Base-by-base conservation (phyloP, 257 asterid genomes). In the Capsicum rhomboideum region DNA sequence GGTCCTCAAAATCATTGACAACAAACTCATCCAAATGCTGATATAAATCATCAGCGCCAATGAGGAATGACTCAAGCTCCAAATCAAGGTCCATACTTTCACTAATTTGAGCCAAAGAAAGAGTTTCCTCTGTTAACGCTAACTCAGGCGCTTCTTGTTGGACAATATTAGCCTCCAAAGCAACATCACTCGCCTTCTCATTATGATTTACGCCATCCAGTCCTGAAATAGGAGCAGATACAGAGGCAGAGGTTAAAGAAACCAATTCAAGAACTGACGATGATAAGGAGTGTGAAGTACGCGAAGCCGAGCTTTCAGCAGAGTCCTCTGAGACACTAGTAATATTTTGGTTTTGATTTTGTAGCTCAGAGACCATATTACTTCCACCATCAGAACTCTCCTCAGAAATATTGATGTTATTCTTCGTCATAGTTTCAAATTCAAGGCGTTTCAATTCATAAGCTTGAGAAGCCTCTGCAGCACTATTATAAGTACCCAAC, bases 401-500 rank as follows among this genome's bases (percentile, higher is more conserved):
- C 44, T 83, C 87, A 4, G 85, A 31, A 14, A 86, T 37, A 68
- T 80, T 84, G 10, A 31, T 40, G 20, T 54, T 40, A 40, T 7
- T 79, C 55, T 72, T 72, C 6, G 37, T 11, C 79, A 90, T 52
- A 0, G 93, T 91, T 72, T 93, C 94, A 6, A 91, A 94, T 54
- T 96, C 98, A 63, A 92, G 63, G 0, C 97, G 89, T 77, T 91
- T 93, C 11, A 5, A 23, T 84, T 96, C 98, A 23, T 94, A 94
- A 49, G 97, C 99, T 13, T 64, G 29, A 0, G 98, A 89, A 2
- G 99, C 98, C 26, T 92, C 98, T 82, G 91, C 97, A 1, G 97
- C 94, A 8, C 97, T 90, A 50, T 68, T 59, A 83, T 86, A 92
- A 23, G 99, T 96, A 8, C 99, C 99, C 87, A 96, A 75, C 98